Percentiles rank a stretch among this genome's conserved stretches.
Conservation (phyloP, 208 protist species). For the Crithidia mellificae region DNA sequence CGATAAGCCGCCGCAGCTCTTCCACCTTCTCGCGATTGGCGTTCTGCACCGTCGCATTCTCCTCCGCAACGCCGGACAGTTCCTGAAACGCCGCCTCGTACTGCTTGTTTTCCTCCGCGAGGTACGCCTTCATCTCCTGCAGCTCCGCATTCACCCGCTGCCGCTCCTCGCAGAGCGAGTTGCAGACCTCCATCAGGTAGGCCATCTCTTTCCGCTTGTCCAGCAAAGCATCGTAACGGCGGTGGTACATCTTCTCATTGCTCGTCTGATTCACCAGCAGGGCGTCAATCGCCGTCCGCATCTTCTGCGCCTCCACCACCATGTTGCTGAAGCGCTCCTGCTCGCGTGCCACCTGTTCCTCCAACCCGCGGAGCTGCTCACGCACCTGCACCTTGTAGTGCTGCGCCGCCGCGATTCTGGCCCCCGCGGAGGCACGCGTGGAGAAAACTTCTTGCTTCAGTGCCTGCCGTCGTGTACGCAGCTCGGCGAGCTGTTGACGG, state of each 20-base stretch:
- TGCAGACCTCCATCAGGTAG: slow-evolving; percentile 92
- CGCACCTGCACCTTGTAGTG: slow-evolving; percentile 36
- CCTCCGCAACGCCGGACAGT: slow-evolving; percentile 64
- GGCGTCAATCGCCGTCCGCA: slow-evolving; percentile 87
- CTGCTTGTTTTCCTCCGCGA: slow-evolving; percentile 44
- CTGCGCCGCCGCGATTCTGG: slow-evolving; percentile 9
- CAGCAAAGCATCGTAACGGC: slow-evolving; percentile 82
- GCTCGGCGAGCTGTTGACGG: slow-evolving; percentile 34
- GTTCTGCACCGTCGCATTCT: slow-evolving; percentile 45
- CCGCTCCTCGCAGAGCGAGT: slow-evolving; percentile 84
- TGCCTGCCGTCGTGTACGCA: slow-evolving; percentile 18
- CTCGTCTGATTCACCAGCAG: slow-evolving; percentile 84
- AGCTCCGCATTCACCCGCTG: slow-evolving; percentile 55
- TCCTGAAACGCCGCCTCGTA: slow-evolving; percentile 81
- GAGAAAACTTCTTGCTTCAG: slow-evolving; percentile 12
- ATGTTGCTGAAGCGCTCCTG: slow-evolving; percentile 86
- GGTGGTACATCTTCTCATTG: slow-evolving; percentile 86
- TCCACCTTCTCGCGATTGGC: slow-evolving; percentile 51
- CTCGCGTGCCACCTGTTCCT: slow-evolving; percentile 85
- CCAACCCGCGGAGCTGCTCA: slow-evolving; percentile 81
- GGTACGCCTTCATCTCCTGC: slow-evolving; percentile 37
- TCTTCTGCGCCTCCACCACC: slow-evolving; percentile 69
- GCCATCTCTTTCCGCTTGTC: slow-evolving; percentile 92
- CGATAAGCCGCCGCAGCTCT: slow-evolving; percentile 44
- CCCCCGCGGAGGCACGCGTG: slow-evolving; percentile 8